Evolutionary conservation across 129 eudicot genomes (phyloP), one percentile per base, ranked within the genome.

Genomic region (Mikania micrantha): DNA sequence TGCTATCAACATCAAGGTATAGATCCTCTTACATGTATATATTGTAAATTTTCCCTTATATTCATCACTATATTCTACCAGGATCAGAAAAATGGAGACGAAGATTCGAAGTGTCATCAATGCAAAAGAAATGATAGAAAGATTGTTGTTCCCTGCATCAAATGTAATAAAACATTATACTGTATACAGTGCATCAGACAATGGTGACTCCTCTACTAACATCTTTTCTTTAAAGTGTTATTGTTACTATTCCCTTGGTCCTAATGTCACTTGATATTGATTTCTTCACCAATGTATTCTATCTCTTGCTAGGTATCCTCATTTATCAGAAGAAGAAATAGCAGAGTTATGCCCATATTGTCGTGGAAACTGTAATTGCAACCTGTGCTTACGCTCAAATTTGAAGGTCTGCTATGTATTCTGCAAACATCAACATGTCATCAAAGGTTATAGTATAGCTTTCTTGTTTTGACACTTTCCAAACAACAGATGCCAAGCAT

Each of bases 111-210:
- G 49, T 92, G 98, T 72, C 98, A 92, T 64, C 98, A 92, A 59
- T 92, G 98, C 56, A 79, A 47, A 70, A 88, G 82, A 66, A 77
- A 42, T 22, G 91, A 83, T 16, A 84, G 95, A 78, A 70, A 41
- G 58, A 52, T 32, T 19, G 95, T 81, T 63, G 96, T 92, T 64
- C 91, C 87, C 47, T 92, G 98, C 75, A 76, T 70, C 58, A 84
- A 80, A 64, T 92, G 98, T 70, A 69, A 75, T 13, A 77, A 74
- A 17, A 79, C 67, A 35, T 5, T 85, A 9, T 92, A 88, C 70
- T 92, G 98, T 71, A 35, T 84, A 64, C 81, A 76, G 24, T 92
- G 98, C 78, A 85, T 92, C 57, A 85, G 60, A 50, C 81, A 78
- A 62, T 92, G 98, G 98, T 91, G 47, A 74, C 25, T 25, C 53